Conservation (phyloP, 2,329 filamentous ascomycete genomes). For the Talaromyces sp. region DNA sequence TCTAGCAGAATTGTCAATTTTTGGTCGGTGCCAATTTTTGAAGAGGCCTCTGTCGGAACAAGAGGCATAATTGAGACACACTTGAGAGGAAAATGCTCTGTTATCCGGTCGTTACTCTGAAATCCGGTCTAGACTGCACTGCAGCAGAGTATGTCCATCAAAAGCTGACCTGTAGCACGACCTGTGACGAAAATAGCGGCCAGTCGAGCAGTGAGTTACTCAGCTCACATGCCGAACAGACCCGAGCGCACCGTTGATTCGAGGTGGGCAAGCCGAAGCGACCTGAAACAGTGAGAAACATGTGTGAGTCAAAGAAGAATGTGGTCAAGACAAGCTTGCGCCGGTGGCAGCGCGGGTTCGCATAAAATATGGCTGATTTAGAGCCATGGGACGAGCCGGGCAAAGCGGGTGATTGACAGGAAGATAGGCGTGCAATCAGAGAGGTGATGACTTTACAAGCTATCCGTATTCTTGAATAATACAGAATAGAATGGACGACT, state of each 20-base stretch:
- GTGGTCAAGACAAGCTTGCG: not conserved
- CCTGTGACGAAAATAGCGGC: not conserved
- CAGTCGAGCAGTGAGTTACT: conserved; percentile 6
- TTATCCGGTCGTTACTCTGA: not conserved
- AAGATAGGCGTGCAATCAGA: not conserved
- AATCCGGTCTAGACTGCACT: not conserved
- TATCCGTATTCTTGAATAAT: not conserved
- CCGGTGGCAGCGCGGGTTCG: not conserved
- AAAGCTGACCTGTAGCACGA: not conserved
- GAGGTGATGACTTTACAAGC: not conserved
- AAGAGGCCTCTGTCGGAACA: not conserved
- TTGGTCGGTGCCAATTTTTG: not conserved
- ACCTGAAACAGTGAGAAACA: not conserved
- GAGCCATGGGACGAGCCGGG: not conserved
- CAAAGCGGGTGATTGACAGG: not conserved
- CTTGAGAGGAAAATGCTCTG: not conserved
- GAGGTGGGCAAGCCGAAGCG: not conserved
- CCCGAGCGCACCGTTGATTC: not conserved
- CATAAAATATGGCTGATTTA: not conserved
- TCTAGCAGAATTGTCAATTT: not conserved
- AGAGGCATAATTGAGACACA: not conserved
- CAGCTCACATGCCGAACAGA: conserved; percentile 3
- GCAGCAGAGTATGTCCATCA: not conserved
- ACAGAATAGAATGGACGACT: not conserved
- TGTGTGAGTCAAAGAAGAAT: not conserved